A percentile compares a stretch with the other conserved stretches of the same genome.
These are phyloP conservation scores for Fusarium palustre DNA, from an alignment of 2,329 filamentous ascomycete species.

Conservation along the genomic window DNA sequence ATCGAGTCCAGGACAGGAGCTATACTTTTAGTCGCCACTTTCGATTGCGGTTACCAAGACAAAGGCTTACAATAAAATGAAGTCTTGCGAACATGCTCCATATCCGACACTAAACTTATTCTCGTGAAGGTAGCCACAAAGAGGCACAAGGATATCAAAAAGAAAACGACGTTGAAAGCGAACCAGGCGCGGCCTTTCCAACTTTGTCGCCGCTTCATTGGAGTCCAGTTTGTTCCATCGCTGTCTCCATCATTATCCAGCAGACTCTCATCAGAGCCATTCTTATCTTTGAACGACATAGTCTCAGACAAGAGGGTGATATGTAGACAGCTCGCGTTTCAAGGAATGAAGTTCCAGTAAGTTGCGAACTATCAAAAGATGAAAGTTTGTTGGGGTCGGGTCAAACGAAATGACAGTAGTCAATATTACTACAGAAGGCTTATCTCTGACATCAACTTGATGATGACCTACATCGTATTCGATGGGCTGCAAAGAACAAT, in stretches of 20 bases:
- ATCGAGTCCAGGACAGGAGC: constrained; percentile 10
- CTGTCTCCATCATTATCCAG: neutral
- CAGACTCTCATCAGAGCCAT: constrained; percentile 4
- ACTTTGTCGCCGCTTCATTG: neutral
- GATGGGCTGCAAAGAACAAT: neutral
- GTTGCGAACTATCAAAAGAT: neutral
- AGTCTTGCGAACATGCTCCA: constrained; percentile 2
- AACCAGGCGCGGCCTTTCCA: neutral
- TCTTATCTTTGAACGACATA: constrained; percentile 4
- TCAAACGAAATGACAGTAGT: neutral
- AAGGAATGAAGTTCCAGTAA: neutral
- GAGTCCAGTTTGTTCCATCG: neutral
- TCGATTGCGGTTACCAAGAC: fast-evolving
- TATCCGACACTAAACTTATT: neutral
- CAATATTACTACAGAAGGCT: neutral
- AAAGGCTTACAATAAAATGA: constrained; percentile 3
- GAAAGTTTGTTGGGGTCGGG: neutral
- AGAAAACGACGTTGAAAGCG: neutral
- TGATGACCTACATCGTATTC: neutral
- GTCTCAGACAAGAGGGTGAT: neutral
- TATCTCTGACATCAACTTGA: neutral
- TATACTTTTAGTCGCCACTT: fast-evolving
- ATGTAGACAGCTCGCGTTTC: fast-evolving
- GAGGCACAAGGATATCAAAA: neutral
- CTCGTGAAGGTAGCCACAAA: neutral